Percentiles rank a stretch among this genome's conserved stretches.
These are phyloP conservation scores for Cyclotella distinguenda DNA, from an alignment of 108 stramenopile genomes.

Conservation along the genomic window DNA sequence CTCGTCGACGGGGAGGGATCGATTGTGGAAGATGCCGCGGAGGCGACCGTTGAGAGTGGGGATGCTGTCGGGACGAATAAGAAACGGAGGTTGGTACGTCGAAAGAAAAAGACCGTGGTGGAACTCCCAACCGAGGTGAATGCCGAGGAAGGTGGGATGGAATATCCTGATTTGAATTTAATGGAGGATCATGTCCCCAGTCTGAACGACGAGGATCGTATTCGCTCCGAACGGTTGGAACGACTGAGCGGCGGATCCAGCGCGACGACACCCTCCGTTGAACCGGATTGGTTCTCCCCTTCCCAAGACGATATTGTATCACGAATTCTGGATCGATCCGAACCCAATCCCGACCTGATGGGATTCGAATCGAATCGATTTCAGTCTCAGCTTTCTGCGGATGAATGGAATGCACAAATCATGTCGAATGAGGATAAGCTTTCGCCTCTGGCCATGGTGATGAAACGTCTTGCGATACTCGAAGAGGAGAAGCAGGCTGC, in stretches of 20 bases:
- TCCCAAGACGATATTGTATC: conserved; percentile 46
- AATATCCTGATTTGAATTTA: conserved; percentile 51
- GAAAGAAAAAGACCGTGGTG: conserved; percentile 39
- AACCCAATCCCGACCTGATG: conserved; percentile 12
- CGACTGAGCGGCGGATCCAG: conserved; percentile 24
- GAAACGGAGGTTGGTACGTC: conserved; percentile 27
- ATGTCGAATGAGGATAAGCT: conserved; percentile 70
- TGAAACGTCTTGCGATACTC: conserved; percentile 76
- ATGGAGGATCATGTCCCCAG: conserved; percentile 13
- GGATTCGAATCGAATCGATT: conserved; percentile 60
- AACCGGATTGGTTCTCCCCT: conserved; percentile 44
- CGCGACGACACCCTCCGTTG: neutral
- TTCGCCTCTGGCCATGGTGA: conserved; percentile 63
- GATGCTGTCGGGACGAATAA: conserved; percentile 16
- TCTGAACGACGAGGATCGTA: conserved; percentile 36
- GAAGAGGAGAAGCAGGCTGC: conserved; percentile 83
- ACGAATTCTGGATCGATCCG: conserved; percentile 13
- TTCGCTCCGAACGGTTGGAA: conserved; percentile 55
- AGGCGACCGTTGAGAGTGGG: conserved; percentile 22
- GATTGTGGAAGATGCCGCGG: conserved; percentile 22
- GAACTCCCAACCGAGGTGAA: conserved; percentile 3
- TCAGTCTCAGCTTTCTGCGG: conserved; percentile 62
- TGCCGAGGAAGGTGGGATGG: conserved; percentile 18
- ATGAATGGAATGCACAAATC: conserved; percentile 80
- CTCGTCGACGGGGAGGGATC: conserved; percentile 2